Evolutionary conservation across 2,329 filamentous ascomycete genomes (phyloP).

Genomic region (Stagonosporopsis rhizophila): DNA sequence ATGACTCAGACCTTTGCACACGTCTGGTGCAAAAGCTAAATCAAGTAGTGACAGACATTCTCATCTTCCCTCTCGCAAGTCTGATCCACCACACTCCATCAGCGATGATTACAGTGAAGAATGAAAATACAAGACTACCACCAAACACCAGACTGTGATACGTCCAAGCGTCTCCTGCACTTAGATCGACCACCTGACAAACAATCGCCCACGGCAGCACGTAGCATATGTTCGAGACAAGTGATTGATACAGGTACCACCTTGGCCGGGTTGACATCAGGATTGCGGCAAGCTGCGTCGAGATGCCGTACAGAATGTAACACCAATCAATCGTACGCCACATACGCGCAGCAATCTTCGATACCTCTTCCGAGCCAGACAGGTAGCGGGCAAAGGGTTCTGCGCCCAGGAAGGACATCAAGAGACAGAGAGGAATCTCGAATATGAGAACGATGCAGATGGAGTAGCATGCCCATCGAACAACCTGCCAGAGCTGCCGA

Average conservation of each 20-base stretch:
- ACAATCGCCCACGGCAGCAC: constrained; percentile 75
- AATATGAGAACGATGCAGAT: constrained; percentile 61
- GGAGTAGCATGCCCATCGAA: constrained; percentile 62
- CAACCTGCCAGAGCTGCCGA: constrained; percentile 52
- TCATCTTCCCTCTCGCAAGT: too few relatives aligned
- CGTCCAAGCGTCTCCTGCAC: constrained; percentile 66
- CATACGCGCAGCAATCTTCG: constrained; percentile 69
- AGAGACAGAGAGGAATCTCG: constrained; percentile 68
- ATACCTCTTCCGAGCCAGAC: constrained; percentile 63
- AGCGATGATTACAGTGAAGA: constrained; percentile 62
- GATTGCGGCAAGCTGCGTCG: constrained; percentile 69
- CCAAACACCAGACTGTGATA: constrained; percentile 73
- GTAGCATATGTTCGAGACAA: constrained; percentile 71
- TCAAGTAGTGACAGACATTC: too few relatives aligned
- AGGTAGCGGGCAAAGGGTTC: constrained; percentile 69
- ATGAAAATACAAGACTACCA: constrained; percentile 71
- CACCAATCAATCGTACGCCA: constrained; percentile 65
- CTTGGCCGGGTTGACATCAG: constrained; percentile 68
- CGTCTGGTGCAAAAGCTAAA: too few relatives aligned
- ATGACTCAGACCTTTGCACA: too few relatives aligned
- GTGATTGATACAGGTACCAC: constrained; percentile 73
- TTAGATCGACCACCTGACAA: constrained; percentile 51
- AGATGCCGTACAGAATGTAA: constrained; percentile 72
- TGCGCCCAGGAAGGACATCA: constrained; percentile 67
- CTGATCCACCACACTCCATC: constrained; percentile 55